Percentiles rank a stretch among this genome's conserved stretches.
phyloP scores from a whole-genome alignment of 2,329 filamentous ascomycete species.

The Ophiocordyceps camponoti-leonardi region DNA sequence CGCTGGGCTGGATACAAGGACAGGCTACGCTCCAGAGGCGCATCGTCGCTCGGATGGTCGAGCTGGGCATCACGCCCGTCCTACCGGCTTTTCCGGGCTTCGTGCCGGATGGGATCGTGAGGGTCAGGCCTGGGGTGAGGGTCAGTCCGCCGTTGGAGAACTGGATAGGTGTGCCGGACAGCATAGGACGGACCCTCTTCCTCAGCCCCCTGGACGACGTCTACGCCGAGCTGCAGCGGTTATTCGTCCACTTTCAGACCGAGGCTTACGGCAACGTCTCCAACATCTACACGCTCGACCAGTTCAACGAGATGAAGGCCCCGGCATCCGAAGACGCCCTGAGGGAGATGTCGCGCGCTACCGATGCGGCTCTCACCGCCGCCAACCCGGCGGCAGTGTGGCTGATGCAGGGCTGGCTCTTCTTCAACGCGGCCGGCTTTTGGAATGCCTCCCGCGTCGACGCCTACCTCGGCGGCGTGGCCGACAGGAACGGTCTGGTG shows the following conservation, averaged over 20 bases:
- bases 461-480: constrained; percentile 29
- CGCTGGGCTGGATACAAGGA: constrained; percentile 25
- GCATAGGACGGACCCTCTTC: constrained; percentile 28
- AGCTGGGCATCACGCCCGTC: constrained; percentile 33
- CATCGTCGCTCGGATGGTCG: constrained; percentile 30
- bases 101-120: constrained; percentile 24
- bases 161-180: constrained; percentile 15
- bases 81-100: constrained; percentile 33
- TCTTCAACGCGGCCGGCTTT: constrained; percentile 23
- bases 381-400: constrained; percentile 30
- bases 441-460: constrained; percentile 27
- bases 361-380: constrained; percentile 27
- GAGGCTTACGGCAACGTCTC: constrained; percentile 28
- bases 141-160: too few relatives aligned
- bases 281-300: constrained; percentile 30
- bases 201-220: constrained; percentile 26
- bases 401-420: constrained; percentile 35
- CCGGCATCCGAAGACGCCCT: constrained; percentile 18
- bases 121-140: too few relatives aligned
- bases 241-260: constrained; percentile 27
- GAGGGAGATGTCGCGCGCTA: constrained; percentile 11
- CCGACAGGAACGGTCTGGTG: constrained; percentile 25
- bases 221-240: constrained; percentile 24
- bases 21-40: constrained; percentile 30
- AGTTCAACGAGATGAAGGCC: constrained; percentile 34